Base-by-base conservation (phyloP, 1,139 yeast species). In the Geotrichum bryndzae region DNA sequence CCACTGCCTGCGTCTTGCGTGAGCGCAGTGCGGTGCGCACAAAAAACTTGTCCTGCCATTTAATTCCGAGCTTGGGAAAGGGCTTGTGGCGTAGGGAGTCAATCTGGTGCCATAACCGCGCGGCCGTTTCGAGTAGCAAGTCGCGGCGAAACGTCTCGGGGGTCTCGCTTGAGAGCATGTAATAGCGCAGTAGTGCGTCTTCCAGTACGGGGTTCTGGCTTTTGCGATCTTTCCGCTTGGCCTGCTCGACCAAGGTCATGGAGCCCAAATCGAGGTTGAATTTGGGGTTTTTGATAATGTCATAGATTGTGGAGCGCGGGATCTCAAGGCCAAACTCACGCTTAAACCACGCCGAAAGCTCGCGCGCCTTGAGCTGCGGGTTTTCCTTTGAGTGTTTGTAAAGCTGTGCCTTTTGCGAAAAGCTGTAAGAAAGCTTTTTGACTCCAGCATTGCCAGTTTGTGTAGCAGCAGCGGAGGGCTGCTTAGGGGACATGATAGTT, bases 361-460 rank as follows among this genome's bases (percentile, higher is more conserved):
- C 41, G 77, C 99, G 84, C 61, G 98, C 98, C 78, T 90, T 87
- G 78, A 74, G 84, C 79, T 89, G 89, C 69, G 99, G 99, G 80
- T 94, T 91, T 72, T 96, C 94, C 77, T 87, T 86, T 67, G 84
- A 77, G 41, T 35, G 5, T 15, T 35, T 35, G 41, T 35, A 35
- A 10, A 35, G 41, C n/a, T n/a, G 41, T 35, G 41, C 41, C 41
- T 35, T 35, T 35, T 35, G 41, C 5, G n/a, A 15, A 35, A 35
- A 35, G 41, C 41, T 35, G 41, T 35, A 35, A 13, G 41, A 35
- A 35, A 35, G 41, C 41, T 35, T 35, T 10, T 35, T 35, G 41
- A 6, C 41, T 2, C 41, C 41, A 15, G 41, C n/a, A 35, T 10
- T 35, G 1, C 41, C 41, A 10, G 41, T 4, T 3, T 15, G 41